Base-by-base conservation (phyloP, 2,329 filamentous ascomycete species). In the Byssoonygena ceratinophila region DNA sequence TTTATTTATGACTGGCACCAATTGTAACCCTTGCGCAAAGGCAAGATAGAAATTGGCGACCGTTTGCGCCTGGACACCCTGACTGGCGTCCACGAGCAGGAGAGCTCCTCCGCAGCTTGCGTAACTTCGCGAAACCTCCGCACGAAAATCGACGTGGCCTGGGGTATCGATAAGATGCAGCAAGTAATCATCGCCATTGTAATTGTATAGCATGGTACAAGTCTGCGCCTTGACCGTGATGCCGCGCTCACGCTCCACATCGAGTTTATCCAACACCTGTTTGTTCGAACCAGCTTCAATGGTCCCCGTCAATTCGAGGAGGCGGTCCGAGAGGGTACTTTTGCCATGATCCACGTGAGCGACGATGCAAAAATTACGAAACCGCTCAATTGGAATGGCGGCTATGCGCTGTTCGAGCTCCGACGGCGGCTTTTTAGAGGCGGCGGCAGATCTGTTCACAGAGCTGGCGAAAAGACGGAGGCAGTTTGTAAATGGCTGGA, bases 221-320 rank as follows among this genome's bases (percentile, higher is more conserved):
- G 92, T 97, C 74, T 98, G 92, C 52, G 92, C 92, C 74, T 98
- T 98, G 67, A 98, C 92, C 0, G 92, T 98, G 67, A 98, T 98
- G 56, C 92, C 92, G 36, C 92, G 81, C 70, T 97, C 89, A 48
- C 92, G 79, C 72, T 98, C 92, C 52, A 98, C 92, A 66, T 98
- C 92, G 32, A 98, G 80, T 68, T 95, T 96, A 71, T 98, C 92
- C 58, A 98, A 75, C 57, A 97, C 87, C 75, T 98, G 92, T 72
- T 95, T 94, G 68, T 96, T 95, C 46, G 78, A 77, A 54, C 88
- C 89, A 0, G 86, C 79, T 60, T 86, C 74, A 58, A 98, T 97
- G 5, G 91, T 97, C 18, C 92, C 91, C 0, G 92, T 98, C 58
- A 94, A 76, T 75, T 98, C 92, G 57, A 98, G 79, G 51, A 98